Percentiles rank a stretch among this genome's conserved stretches.
phyloP scores from a whole-genome alignment of 2,329 filamentous ascomycete genomes.

The Tolypocladium capitatum region DNA sequence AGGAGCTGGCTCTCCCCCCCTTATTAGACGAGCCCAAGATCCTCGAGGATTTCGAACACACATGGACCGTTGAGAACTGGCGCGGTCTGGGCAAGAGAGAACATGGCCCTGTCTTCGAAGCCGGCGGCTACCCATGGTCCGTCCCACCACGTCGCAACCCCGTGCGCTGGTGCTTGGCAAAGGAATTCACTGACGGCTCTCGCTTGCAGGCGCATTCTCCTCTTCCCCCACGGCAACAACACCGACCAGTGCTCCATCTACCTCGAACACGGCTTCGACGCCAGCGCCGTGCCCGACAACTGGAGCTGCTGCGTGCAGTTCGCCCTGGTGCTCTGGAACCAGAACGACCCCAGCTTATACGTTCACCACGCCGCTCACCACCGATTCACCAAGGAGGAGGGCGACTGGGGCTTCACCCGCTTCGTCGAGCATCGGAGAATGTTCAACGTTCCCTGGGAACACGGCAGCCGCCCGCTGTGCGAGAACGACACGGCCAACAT shows the following conservation, averaged over 20 bases:
- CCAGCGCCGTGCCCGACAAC: slow-evolving; percentile 64
- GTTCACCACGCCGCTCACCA: slow-evolving; percentile 78
- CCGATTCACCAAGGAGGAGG: slow-evolving; percentile 90
- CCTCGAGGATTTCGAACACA: slow-evolving; percentile 60
- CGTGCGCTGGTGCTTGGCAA: background rate
- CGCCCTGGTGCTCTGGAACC: slow-evolving; percentile 85
- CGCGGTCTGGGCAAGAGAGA: slow-evolving; percentile 61
- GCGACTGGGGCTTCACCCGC: slow-evolving; percentile 97
- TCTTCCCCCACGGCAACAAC: slow-evolving; percentile 93
- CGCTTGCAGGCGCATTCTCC: slow-evolving; percentile 63
- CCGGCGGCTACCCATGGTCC: slow-evolving; percentile 77
- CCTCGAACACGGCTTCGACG: slow-evolving; percentile 82
- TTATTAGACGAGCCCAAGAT: slow-evolving; percentile 65
- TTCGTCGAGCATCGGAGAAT: slow-evolving; percentile 82
- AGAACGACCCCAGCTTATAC: slow-evolving; percentile 77
- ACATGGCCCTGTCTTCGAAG: slow-evolving; percentile 78
- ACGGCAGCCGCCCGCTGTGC: slow-evolving; percentile 53
- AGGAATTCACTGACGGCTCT: background rate
- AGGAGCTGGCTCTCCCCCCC: slow-evolving; percentile 61
- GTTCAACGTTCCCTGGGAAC: slow-evolving; percentile 67
- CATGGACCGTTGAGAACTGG: slow-evolving; percentile 86
- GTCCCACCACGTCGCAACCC: slow-evolving; percentile 13
- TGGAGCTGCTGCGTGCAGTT: slow-evolving; percentile 98
- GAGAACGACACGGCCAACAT: slow-evolving; percentile 68
- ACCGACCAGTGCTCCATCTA: slow-evolving; percentile 91